Conservation (phyloP, 1,139 yeast genomes). For the Cylindricascospora bacillispora region DNA sequence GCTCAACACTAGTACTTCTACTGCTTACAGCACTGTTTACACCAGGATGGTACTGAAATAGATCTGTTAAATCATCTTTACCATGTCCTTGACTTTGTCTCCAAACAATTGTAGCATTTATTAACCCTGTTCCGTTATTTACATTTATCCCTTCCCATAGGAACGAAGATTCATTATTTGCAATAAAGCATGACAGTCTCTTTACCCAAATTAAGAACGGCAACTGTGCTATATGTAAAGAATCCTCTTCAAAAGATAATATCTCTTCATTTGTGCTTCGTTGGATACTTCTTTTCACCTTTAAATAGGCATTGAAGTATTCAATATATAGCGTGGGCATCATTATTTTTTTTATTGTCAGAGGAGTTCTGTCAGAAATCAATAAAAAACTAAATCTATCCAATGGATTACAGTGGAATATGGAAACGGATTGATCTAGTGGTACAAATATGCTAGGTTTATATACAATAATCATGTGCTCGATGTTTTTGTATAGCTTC, state of each 20-base stretch:
- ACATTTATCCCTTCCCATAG: no score
- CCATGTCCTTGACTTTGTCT: slow-evolving; percentile 13
- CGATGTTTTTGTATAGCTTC: slow-evolving; percentile 3
- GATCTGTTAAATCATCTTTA: slow-evolving; percentile 10
- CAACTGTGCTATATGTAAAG: no score
- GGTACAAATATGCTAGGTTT: slow-evolving; percentile 15
- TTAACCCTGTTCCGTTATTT: slow-evolving; percentile 13
- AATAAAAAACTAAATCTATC: slow-evolving; percentile 18
- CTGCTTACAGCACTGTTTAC: no score
- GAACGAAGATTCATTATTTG: no score
- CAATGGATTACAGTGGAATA: slow-evolving; percentile 19
- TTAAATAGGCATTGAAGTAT: slow-evolving; percentile 10
- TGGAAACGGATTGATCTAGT: slow-evolving; percentile 13
- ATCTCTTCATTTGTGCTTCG: slow-evolving; percentile 6
- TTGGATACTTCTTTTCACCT: slow-evolving; percentile 8
- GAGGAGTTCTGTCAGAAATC: slow-evolving; percentile 11
- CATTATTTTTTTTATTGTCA: slow-evolving; percentile 16
- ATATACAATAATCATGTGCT: slow-evolving; percentile 7
- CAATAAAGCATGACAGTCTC: no score
- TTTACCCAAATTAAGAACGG: slow-evolving; percentile 11
- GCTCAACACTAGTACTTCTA: slow-evolving; percentile 6
- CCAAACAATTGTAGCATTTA: slow-evolving; percentile 16
- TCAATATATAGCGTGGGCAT: slow-evolving; percentile 14
- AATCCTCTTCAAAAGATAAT: no score
- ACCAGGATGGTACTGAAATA: no score